Percentiles rank a stretch among this genome's conserved stretches.
These are phyloP conservation scores for Penicillium sp. DNA, from an alignment of 2,329 filamentous ascomycete genomes.

Conservation along the genomic window DNA sequence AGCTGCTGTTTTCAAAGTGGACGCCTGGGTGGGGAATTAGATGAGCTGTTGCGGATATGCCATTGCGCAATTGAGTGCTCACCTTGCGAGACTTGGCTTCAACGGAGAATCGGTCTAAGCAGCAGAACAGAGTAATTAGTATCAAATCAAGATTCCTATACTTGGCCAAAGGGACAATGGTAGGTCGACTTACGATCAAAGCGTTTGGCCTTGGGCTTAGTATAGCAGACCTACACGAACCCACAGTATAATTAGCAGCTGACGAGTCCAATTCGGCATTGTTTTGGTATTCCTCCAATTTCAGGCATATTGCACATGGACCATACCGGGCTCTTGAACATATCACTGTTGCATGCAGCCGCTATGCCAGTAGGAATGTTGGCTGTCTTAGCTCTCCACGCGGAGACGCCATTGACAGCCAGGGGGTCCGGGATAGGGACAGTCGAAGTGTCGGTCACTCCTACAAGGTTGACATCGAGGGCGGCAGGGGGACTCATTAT, in stretches of 20 bases:
- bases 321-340: slow-evolving; percentile 75
- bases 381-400: slow-evolving; percentile 66
- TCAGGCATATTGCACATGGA: slow-evolving; percentile 3
- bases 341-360: slow-evolving; percentile 73
- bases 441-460: slow-evolving; percentile 39
- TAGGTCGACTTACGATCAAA: slow-evolving; percentile 72
- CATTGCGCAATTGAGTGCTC: slow-evolving; percentile 8
- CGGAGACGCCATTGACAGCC: slow-evolving; percentile 66
- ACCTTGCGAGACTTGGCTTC: slow-evolving; percentile 60
- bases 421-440: slow-evolving; percentile 48
- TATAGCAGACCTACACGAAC: slow-evolving; percentile 38
- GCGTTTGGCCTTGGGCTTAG: slow-evolving; percentile 74
- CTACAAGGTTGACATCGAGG: slow-evolving; percentile 33
- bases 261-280: neutral
- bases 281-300: neutral
- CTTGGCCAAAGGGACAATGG: neutral
- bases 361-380: slow-evolving; percentile 74
- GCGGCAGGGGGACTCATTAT: slow-evolving; percentile 28
- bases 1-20: slow-evolving; percentile 80
- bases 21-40: slow-evolving; percentile 50
- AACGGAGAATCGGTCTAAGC: slow-evolving; percentile 56
- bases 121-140: neutral
- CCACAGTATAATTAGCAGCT: slow-evolving; percentile 14
- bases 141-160: neutral
- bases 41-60: neutral